Evolutionary conservation across 148 eudicot genomes (phyloP).

Genomic region (Hydrangea macrophylla): DNA sequence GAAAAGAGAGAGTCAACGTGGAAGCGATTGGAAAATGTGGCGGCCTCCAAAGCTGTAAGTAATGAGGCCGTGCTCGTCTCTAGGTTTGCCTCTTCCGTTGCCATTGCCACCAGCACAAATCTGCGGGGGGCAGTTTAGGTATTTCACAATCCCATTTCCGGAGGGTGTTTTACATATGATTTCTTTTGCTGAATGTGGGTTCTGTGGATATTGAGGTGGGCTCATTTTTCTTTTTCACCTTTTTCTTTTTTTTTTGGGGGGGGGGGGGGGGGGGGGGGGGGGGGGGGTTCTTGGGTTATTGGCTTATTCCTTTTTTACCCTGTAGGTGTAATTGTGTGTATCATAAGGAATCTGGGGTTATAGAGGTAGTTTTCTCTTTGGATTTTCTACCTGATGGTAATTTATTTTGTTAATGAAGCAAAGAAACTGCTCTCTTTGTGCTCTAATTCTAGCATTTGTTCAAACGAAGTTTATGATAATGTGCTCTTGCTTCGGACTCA

Average conservation of each 20-base stretch:
- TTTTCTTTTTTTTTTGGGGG: not conserved
- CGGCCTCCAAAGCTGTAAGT: slow-evolving; percentile 38
- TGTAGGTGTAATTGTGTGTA: slow-evolving; percentile 22
- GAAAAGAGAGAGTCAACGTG: slow-evolving; percentile 40
- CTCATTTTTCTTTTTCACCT: not conserved
- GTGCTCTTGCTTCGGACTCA: too few species aligned
- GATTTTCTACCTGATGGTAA: slow-evolving; percentile 11
- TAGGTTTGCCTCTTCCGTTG: slow-evolving; percentile 24
- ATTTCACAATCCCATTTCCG: not conserved
- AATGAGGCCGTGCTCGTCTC: slow-evolving; percentile 39
- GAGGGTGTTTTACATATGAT: not conserved
- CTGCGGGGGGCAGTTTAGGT: slow-evolving; percentile 5
- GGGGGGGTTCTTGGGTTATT: slow-evolving; percentile 8
- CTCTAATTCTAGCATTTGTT: not conserved
- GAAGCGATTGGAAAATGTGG: slow-evolving; percentile 48
- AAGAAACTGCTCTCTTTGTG: slow-evolving; percentile 4
- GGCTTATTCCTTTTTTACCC: slow-evolving; percentile 8
- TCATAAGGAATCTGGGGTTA: slow-evolving; percentile 32
- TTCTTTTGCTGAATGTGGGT: slow-evolving; percentile 9
- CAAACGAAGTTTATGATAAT: too few species aligned
- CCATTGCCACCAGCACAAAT: slow-evolving; percentile 16
- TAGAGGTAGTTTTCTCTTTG: too few species aligned
- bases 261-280: too few species aligned
- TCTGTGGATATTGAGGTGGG: slow-evolving; percentile 25
- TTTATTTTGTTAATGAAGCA: slow-evolving; percentile 20